Percentiles rank a stretch among this genome's conserved stretches.
phyloP scores from a whole-genome alignment of 352 stramenopile genomes.

The Phytophthora hybrid region DNA sequence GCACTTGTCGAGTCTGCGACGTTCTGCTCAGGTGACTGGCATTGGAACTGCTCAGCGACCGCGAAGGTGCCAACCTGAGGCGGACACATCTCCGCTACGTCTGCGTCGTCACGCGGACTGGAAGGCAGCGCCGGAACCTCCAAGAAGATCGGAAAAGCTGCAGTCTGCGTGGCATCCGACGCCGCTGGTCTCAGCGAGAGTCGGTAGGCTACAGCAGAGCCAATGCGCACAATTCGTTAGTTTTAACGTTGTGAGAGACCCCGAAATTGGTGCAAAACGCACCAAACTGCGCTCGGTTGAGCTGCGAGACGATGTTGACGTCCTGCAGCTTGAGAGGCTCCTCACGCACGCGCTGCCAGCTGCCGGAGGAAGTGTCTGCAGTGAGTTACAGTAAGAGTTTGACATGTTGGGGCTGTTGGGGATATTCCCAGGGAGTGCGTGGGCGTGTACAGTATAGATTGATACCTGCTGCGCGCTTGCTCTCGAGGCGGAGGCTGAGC shows the following conservation, averaged over 20 bases:
- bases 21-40: constrained; percentile 3
- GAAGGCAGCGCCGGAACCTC: constrained; percentile 14
- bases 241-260: background rate
- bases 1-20: constrained; percentile 16
- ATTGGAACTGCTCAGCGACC: constrained; percentile 29
- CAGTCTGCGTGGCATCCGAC: constrained; percentile 10
- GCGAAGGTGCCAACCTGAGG: constrained; percentile 32
- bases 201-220: constrained; percentile 23
- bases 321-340: constrained; percentile 22
- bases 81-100: constrained; percentile 26
- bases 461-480: constrained; percentile 20
- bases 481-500: constrained; percentile 27
- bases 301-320: constrained; percentile 31
- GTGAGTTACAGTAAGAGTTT: background rate
- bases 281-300: constrained; percentile 35
- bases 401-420: background rate
- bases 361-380: constrained; percentile 17
- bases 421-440: background rate
- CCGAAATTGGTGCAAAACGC: background rate
- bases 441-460: background rate
- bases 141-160: constrained; percentile 33
- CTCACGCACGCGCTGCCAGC: constrained; percentile 30
- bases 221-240: background rate
- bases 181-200: constrained; percentile 26
- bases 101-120: constrained; percentile 15